Percentiles rank a stretch among this genome's conserved stretches.
Conservation (phyloP, 2,329 filamentous ascomycete genomes). For the Venturia effusa region DNA sequence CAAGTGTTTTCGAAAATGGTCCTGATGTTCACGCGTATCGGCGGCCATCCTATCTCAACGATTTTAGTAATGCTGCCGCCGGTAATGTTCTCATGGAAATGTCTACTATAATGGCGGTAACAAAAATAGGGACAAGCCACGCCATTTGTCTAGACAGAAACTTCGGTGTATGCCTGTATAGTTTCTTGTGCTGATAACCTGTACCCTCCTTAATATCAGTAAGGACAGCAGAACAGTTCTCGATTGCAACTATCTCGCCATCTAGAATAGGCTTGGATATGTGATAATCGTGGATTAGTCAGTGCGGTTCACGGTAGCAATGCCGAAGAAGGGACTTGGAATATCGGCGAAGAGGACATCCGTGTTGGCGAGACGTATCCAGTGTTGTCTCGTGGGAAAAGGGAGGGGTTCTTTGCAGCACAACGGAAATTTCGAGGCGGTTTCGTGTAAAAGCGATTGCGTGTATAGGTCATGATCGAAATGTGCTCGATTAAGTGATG, state of each 20-base stretch:
- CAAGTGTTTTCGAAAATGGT: conserved; percentile 37
- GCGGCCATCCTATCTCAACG: conserved; percentile 37
- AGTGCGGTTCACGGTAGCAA: conserved; percentile 47
- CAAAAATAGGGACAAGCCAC: conserved; percentile 50
- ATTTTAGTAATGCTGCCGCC: conserved; percentile 40
- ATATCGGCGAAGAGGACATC: conserved; percentile 28
- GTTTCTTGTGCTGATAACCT: conserved; percentile 31
- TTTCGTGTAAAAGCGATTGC: neutral
- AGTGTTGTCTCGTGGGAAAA: conserved; percentile 33
- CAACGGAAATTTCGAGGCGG: neutral
- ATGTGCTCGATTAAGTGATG: neutral
- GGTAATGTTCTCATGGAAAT: conserved; percentile 43
- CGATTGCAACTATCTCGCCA: conserved; percentile 46
- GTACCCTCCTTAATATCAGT: conserved; percentile 29
- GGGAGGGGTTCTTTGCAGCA: conserved; percentile 18
- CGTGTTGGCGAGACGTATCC: conserved; percentile 43
- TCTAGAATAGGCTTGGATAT: conserved; percentile 44
- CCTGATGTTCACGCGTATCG: conserved; percentile 36
- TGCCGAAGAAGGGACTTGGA: conserved; percentile 45
- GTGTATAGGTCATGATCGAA: neutral
- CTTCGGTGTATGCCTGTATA: conserved; percentile 31
- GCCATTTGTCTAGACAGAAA: conserved; percentile 46
- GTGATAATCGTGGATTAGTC: conserved; percentile 33
- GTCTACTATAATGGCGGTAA: conserved; percentile 45
- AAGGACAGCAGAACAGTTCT: conserved; percentile 40